Evolutionary conservation across 495 filamentous ascomycete species (phyloP), one percentile per base, ranked within the genome.

Genomic region (Penicillium canescens): DNA sequence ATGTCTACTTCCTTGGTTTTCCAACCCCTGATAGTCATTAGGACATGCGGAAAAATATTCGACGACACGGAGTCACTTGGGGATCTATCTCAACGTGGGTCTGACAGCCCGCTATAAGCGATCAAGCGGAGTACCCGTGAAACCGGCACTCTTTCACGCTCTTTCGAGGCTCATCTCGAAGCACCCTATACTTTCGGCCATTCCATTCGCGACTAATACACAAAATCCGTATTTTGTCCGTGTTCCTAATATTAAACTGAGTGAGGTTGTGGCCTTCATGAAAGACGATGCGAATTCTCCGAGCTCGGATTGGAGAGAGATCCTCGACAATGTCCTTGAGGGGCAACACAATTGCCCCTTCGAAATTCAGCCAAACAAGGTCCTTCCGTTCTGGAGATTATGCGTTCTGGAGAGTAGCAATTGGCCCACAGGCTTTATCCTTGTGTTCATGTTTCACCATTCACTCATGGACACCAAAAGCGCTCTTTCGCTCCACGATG

Each of bases 371-470:
- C 6, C 24, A 1, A 16, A 18, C 3, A 18, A 2, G 21, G 3
- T 13, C 0, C 45, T 33, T 42, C 52, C 52, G 11, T 55, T 55
- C 45, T 55, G 52, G 52, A 55, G 52, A 34, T 20, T 55, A 6
- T 39, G 38, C 20, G 45, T 55, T 18, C 16, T 55, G 36, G 52
- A 55, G 31, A 28, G 20, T 20, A 42, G n/a, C 20, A 12, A 37
- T 28, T 8, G 3, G 3, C 34, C 45, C 37, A 3, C 8, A 13
- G 7, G 9, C 35, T 55, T 42, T 34, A 34, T 16, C 5, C 40
- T 54, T 23, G 35, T 54, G 14, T 42, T 54, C 42, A 31, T 44
- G 4, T 44, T 54, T 31, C 52, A 54, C 35, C 52, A 54, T 42
- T 9, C 52, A 16, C 40, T 54, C 42, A 39, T 44, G 42, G 42